A percentile compares a stretch with the other conserved stretches of the same genome.
Conservation (phyloP, 1,139 yeast genomes). For the Saccharomyces hybrid region DNA sequence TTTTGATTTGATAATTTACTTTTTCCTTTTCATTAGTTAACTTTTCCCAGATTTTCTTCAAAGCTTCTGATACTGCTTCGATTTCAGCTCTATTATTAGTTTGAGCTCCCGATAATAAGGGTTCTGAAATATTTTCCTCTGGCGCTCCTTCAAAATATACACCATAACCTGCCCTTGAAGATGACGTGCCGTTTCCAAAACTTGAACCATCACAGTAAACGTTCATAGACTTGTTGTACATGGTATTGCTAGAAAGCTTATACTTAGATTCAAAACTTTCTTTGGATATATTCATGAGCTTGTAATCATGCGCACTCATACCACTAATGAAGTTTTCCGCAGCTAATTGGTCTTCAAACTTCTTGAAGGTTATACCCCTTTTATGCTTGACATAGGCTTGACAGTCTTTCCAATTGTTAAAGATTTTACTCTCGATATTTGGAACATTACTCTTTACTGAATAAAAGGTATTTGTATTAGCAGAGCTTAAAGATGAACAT, state of each 20-base stretch:
- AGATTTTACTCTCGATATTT: constrained; percentile 33
- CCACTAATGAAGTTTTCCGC: constrained; percentile 35
- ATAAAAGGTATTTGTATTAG: constrained; percentile 9
- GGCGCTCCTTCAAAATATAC: constrained; percentile 58
- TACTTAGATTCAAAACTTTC: constrained; percentile 13
- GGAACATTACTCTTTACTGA: constrained; percentile 40
- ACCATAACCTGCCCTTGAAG: constrained; percentile 60
- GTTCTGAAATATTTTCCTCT: constrained; percentile 46
- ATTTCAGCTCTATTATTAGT: constrained; percentile 84
- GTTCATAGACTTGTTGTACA: constrained; percentile 6
- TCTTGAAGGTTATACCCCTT: constrained; percentile 42
- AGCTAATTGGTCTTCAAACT: constrained; percentile 35
- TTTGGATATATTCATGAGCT: constrained; percentile 14
- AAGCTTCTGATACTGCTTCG: constrained; percentile 53
- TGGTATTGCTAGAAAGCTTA: constrained; percentile 4
- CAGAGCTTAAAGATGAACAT: background rate
- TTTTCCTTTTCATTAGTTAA: constrained; percentile 32
- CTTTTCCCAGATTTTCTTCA: constrained; percentile 35
- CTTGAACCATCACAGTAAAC: constrained; percentile 73
- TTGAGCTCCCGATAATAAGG: constrained; percentile 42
- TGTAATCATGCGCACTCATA: constrained; percentile 15
- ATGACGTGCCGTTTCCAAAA: constrained; percentile 42
- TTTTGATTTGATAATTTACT: constrained; percentile 36
- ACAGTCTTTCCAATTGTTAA: constrained; percentile 42
- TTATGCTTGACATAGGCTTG: constrained; percentile 39